Evolutionary conservation across 768 basidiomycete genomes (phyloP), one percentile per base, ranked within the genome.

Genomic region (Boletus subparvulus): DNA sequence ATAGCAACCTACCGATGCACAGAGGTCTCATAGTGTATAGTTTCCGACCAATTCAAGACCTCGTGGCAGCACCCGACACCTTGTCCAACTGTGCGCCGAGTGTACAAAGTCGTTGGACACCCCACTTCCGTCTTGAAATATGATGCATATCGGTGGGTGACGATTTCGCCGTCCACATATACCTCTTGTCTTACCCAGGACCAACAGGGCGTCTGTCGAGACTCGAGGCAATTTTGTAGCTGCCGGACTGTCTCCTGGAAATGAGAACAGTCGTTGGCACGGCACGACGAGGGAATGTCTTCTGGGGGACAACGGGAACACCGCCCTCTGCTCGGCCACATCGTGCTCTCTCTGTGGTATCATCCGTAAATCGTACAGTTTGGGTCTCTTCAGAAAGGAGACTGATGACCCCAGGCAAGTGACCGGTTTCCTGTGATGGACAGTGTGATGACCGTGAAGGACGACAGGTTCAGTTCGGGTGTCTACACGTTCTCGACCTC

Each of bases 401-500:
- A 86, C 85, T 4, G 83, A 83, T 16, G 87, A n/a, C n/a, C n/a
- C n/a, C 64, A 81, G 86, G 83, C 82, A 65, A 50, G 75, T 59
- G 19, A 33, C 21, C 2, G 10, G 17, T 57, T 43, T 46, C 28
- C 11, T 39, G 24, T 12, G 37, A 32, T 33, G 2, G 5, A 55
- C 45, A 17, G 19, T 32, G 45, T 30, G 42, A 47, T 56, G 48
- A 65, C 57, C 47, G n/a, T 42, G 14, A 37, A 6, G 40, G 21
- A 30, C 21, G 53, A n/a, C 60, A 86, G 86, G 57, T 87, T 88
- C 49, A 87, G 87, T 26, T 81, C 81, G 39, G 87, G 87, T 24
- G 84, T 88, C 41, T 88, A 88, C 65, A 87, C 86, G 2, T 86
- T 85, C 6, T 84, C 85, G n/a, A 88, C 87, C 2, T 87, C 87